These are phyloP conservation scores for Cryptosporidium canis DNA, from an alignment of 169 alveolate genomes.

Conservation along the genomic window DNA sequence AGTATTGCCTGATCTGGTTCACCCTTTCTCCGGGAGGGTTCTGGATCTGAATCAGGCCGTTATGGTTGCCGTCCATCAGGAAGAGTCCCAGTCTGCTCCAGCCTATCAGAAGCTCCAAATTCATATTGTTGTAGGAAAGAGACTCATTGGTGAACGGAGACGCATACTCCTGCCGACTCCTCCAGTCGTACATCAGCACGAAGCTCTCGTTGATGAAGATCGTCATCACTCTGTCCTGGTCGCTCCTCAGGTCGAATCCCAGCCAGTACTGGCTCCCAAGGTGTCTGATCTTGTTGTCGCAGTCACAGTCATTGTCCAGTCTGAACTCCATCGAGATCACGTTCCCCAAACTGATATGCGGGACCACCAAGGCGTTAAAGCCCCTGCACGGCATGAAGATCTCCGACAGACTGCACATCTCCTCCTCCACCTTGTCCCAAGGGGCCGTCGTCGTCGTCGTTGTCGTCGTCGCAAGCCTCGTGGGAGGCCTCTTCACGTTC, in stretches of 20 bases:
- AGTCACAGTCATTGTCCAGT: neutral
- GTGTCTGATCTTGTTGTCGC: neutral
- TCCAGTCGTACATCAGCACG: slow-evolving; percentile 22
- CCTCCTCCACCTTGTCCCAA: slow-evolving; percentile 15
- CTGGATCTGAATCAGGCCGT: neutral
- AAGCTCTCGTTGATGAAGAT: slow-evolving; percentile 2
- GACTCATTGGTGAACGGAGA: slow-evolving; percentile 47
- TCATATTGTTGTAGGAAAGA: neutral
- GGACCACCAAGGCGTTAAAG: neutral
- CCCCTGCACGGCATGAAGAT: slow-evolving; percentile 20
- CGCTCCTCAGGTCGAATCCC: slow-evolving; percentile 17
- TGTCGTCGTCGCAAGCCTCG: neutral
- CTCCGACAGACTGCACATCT: neutral
- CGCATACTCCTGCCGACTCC: neutral
- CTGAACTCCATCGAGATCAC: neutral
- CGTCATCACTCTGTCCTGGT: neutral
- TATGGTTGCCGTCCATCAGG: neutral
- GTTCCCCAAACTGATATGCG: neutral
- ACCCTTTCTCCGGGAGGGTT: neutral
- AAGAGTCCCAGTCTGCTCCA: slow-evolving; percentile 24
- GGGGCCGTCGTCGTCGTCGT: slow-evolving; percentile 26
- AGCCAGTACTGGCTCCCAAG: slow-evolving; percentile 23
- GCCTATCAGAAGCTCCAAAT: neutral
- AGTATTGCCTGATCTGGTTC: neutral
- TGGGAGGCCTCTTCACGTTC: neutral